A percentile compares a stretch with the other conserved stretches of the same genome.
Evolutionary conservation across 2,329 filamentous ascomycete genomes (phyloP).

Genomic region (Geosmithia flava): DNA sequence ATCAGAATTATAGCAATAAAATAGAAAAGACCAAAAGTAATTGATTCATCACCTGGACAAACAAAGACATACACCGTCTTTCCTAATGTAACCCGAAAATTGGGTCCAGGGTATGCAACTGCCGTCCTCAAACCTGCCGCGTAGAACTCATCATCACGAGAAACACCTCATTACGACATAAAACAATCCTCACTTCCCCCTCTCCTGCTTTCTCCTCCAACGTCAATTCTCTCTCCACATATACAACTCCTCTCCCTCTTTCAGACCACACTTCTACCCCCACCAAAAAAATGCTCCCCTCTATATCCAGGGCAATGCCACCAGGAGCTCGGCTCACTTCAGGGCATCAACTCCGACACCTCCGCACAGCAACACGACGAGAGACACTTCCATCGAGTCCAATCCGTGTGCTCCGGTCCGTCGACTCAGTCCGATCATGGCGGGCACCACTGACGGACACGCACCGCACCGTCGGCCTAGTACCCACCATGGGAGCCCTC

Average conservation of each 20-base stretch:
- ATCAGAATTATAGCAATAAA: no score
- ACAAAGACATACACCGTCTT: no score
- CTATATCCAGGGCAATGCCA: no score
- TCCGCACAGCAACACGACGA: constrained; percentile 3
- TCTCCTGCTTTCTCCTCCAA: constrained; percentile 5
- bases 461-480: constrained; percentile 67
- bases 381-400: constrained; percentile 42
- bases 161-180: constrained; percentile 13
- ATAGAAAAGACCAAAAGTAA: no score
- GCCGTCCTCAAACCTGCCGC: constrained; percentile 29
- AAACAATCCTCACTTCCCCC: constrained; percentile 15
- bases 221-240: constrained; percentile 1
- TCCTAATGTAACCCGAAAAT: no score
- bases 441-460: constrained; percentile 52
- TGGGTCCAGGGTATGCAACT: constrained; percentile 21
- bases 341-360: background rate
- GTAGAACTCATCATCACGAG: constrained; percentile 34
- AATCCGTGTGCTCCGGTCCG: constrained; percentile 65
- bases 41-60: no score
- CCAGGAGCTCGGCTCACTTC: no score
- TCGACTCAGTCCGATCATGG: constrained; percentile 57
- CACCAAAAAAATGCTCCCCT: background rate
- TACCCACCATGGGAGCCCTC: constrained; percentile 97
- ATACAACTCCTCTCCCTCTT: background rate
- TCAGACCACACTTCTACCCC: no score